Evolutionary conservation across 805 yeast genomes (phyloP).

Genomic region (Kluyveromyces lactis): DNA sequence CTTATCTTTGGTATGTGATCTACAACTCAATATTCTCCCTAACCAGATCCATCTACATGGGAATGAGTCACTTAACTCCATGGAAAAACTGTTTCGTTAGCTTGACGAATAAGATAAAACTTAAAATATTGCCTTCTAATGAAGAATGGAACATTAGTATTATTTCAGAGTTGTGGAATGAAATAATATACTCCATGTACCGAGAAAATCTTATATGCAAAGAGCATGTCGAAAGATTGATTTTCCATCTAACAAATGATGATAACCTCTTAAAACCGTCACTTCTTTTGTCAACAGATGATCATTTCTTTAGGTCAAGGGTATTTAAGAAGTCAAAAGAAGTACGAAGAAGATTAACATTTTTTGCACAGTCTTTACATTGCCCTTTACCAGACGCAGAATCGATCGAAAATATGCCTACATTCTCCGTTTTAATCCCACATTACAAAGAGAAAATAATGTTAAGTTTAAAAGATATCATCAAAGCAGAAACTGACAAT

Average conservation of each 20-base stretch:
- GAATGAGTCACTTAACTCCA: constrained; percentile 72
- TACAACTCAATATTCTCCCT: constrained; percentile 62
- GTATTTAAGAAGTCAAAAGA: constrained; percentile 49
- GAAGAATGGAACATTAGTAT: constrained; percentile 2
- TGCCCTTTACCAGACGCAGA: constrained; percentile 65
- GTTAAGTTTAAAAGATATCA: constrained; percentile 64
- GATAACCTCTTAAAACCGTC: constrained; percentile 48
- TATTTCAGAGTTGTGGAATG: constrained; percentile 60
- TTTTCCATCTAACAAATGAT: constrained; percentile 39
- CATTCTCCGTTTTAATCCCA: constrained; percentile 68
- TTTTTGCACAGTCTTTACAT: constrained; percentile 72
- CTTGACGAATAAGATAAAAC: constrained; percentile 58
- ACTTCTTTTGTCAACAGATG: constrained; percentile 69
- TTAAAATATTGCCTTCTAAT: constrained; percentile 40
- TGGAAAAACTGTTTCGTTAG: constrained; percentile 64
- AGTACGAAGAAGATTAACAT: constrained; percentile 65
- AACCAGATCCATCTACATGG: constrained; percentile 50
- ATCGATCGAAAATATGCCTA: constrained; percentile 54
- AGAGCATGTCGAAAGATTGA: constrained; percentile 53
- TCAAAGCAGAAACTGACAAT: constrained; percentile 52
- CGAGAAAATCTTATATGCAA: constrained; percentile 58
- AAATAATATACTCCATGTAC: constrained; percentile 62
- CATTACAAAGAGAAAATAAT: constrained; percentile 71
- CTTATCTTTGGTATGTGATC: constrained; percentile 70
- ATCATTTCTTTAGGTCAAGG: constrained; percentile 42